These are phyloP conservation scores for Saksenaea oblongispora DNA, from an alignment of 371 early-diverging fungal genomes.

Conservation along the genomic window DNA sequence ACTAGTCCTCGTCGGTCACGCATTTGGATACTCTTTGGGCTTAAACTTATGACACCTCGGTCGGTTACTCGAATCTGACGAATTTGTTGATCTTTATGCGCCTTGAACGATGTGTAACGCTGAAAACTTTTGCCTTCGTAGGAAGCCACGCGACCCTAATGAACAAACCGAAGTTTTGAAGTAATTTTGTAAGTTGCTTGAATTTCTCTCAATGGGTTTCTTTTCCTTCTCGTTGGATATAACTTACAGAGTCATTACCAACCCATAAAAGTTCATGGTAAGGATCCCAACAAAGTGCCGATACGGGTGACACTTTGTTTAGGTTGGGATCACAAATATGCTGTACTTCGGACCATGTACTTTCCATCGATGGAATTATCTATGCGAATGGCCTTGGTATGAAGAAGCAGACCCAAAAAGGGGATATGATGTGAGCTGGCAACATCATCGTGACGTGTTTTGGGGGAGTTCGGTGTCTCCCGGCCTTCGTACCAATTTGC, in stretches of 20 bases:
- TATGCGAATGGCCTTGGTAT: not conserved
- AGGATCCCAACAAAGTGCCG: slow-evolving; percentile 72
- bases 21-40: slow-evolving; percentile 66
- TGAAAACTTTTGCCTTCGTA: slow-evolving; percentile 60
- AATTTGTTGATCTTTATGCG: slow-evolving; percentile 65
- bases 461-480: no score
- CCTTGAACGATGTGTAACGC: slow-evolving; percentile 70
- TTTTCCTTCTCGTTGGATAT: no score
- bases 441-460: not conserved
- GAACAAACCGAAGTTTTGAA: not conserved
- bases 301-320: slow-evolving; percentile 52
- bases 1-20: slow-evolving; percentile 70
- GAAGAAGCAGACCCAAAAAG: not conserved
- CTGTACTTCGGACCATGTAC: slow-evolving; percentile 50
- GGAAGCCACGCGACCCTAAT: slow-evolving; percentile 64
- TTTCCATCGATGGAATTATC: slow-evolving; percentile 32
- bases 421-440: not conserved
- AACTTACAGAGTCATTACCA: slow-evolving; percentile 73
- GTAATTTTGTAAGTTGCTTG: not conserved
- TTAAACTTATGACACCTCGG: slow-evolving; percentile 68
- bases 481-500: no score
- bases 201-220: slow-evolving; percentile 1
- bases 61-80: slow-evolving; percentile 69
- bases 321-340: slow-evolving; percentile 42
- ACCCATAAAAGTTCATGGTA: slow-evolving; percentile 79